Base-by-base conservation (phyloP, 192 early-diverging fungal genomes). In the Mycoemilia scoparia region DNA sequence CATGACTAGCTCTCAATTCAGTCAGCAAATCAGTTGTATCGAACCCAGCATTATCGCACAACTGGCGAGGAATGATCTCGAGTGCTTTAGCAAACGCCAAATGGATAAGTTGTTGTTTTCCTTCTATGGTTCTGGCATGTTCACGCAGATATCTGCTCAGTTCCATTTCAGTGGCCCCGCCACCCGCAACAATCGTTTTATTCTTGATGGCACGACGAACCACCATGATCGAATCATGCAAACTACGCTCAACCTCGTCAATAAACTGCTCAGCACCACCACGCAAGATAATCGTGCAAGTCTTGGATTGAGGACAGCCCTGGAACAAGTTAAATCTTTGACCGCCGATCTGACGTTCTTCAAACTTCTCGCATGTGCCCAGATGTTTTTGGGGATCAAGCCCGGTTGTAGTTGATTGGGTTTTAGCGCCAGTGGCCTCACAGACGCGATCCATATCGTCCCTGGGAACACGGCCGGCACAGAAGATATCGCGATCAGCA, bases 211-310 rank as follows among this genome's bases (percentile, higher is more conserved):
- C 82, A 37, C 93, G 70, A 36, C 87, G 74, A 32, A 98, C 93
- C 70, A 98, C 87, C 93, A 98, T 98, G 51, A 98, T 98, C 21
- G 93, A 89, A 63, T 98, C 93, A 63, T 98, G 93, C 58, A 98
- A 65, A 49, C 74, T 79, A 41, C 93, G 69, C 66, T 95, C 90
- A 6, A 98, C 89, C 54, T 98, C 93, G 46, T 88, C 90, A 59
- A 98, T 98, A 44, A 98, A 98, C 63, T 98, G 93, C 57, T 98
- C 93, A 14, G 93, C 93, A 38, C 93, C 93, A 45, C 93, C 93
- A 38, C 93, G 74, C 19, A 98, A 65, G 23, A 98, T 70, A 20
- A 98, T 70, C 1, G 93, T 98, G 67, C 90, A 96, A 0, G 93
- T 95, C 52, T 83, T 84, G 33, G 90, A 82, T 49, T 77, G 66